Evolutionary conservation across 306 rosid genomes (phyloP).

Genomic region (Senna tora): DNA sequence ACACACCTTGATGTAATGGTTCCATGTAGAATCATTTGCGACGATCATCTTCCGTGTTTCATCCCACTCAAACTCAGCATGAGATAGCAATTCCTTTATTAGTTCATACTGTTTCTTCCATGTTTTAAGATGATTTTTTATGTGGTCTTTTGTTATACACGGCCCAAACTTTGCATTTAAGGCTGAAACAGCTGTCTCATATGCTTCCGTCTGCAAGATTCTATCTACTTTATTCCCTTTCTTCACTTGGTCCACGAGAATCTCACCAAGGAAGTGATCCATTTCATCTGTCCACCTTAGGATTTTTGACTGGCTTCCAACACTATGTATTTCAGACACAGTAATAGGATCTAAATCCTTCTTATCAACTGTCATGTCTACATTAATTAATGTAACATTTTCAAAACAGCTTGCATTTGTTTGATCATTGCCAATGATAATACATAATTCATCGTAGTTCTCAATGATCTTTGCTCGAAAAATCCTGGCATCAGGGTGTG

Average conservation of each 20-base stretch:
- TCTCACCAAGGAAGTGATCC: slow-evolving; percentile 60
- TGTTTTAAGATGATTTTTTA: slow-evolving; percentile 59
- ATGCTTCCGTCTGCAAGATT: slow-evolving; percentile 51
- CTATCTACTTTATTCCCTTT: slow-evolving; percentile 59
- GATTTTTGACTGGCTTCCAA: slow-evolving; percentile 47
- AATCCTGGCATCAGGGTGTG: slow-evolving; percentile 53
- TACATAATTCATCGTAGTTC: slow-evolving; percentile 53
- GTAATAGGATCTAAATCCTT: slow-evolving; percentile 40
- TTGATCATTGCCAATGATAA: slow-evolving; percentile 54
- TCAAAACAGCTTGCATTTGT: slow-evolving; percentile 43
- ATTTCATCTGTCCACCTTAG: slow-evolving; percentile 62
- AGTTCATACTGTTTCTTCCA: slow-evolving; percentile 56
- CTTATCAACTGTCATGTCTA: slow-evolving; percentile 44
- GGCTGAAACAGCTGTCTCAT: slow-evolving; percentile 49
- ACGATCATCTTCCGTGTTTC: slow-evolving; percentile 50
- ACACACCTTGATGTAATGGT: slow-evolving; percentile 55
- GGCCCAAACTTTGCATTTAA: slow-evolving; percentile 50
- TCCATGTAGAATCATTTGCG: slow-evolving; percentile 59
- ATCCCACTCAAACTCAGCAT: slow-evolving; percentile 62
- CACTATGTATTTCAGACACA: slow-evolving; percentile 46
- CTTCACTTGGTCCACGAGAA: slow-evolving; percentile 55
- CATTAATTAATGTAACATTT: slow-evolving; percentile 45
- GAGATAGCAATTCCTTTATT: slow-evolving; percentile 50
- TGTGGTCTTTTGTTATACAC: slow-evolving; percentile 53
- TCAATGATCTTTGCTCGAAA: slow-evolving; percentile 49